Percentiles rank a stretch among this genome's conserved stretches.
phyloP scores from a whole-genome alignment of 192 early-diverging fungal species.

The Paraglomus brasilianum region DNA sequence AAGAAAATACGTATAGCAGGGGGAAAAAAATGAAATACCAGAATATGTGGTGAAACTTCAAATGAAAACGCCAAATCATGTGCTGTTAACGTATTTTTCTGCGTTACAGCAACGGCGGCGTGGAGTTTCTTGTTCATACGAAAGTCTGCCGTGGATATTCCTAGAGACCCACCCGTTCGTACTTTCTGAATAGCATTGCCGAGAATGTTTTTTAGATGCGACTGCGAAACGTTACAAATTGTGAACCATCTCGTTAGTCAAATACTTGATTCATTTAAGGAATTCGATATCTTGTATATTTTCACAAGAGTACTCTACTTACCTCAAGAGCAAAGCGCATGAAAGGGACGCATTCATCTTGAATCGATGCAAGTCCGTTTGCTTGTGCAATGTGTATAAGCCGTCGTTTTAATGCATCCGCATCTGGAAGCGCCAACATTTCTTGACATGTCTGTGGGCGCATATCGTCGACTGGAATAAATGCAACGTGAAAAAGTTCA shows the following conservation, averaged over 20 bases:
- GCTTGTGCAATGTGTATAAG: conserved; percentile 14
- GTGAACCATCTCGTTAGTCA: neutral
- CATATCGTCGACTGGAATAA: neutral
- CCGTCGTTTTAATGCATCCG: neutral
- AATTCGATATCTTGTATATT: neutral
- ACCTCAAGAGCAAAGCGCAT: conserved; percentile 23
- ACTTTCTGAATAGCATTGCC: conserved; percentile 20
- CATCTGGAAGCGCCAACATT: conserved; percentile 7
- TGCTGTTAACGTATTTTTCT: neutral
- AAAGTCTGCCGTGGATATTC: no score
- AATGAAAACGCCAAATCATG: conserved; percentile 24
- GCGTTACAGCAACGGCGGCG: neutral
- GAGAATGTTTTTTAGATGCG: conserved; percentile 22
- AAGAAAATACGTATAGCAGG: no score
- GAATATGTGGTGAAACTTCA: conserved; percentile 24
- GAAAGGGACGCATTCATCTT: conserved; percentile 9
- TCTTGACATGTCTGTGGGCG: neutral
- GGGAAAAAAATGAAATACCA: neutral
- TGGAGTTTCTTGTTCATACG: neutral
- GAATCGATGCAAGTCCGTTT: conserved; percentile 6
- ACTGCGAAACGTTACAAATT: conserved; percentile 1
- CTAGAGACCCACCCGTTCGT: neutral
- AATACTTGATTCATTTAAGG: neutral
- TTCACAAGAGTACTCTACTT: neutral
- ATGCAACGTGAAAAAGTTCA: no score